Percentiles rank a stretch among this genome's conserved stretches.
phyloP scores from a whole-genome alignment of 202 grass and related monocot genomes.

The Cymbopogon flexuosus region DNA sequence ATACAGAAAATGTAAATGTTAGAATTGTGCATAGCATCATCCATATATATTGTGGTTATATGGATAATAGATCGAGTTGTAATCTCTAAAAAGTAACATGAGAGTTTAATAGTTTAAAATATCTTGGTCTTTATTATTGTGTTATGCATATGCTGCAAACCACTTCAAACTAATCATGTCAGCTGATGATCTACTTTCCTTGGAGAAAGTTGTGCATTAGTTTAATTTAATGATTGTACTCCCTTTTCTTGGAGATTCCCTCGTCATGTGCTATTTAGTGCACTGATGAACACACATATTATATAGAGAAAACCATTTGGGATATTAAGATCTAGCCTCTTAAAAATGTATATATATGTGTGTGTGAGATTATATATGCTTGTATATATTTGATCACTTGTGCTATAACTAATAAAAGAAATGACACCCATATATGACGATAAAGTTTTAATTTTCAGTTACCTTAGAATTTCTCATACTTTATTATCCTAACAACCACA shows the following conservation, averaged over 20 bases:
- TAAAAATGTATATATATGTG: background rate
- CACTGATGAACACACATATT: background rate
- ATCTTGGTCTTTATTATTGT: background rate
- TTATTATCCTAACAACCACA: background rate
- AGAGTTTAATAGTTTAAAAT: background rate
- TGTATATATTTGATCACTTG: background rate
- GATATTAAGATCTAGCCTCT: background rate
- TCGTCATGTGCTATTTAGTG: background rate
- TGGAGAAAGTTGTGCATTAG: background rate
- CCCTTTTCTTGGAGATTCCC: background rate
- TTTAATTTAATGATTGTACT: background rate
- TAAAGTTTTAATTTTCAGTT: background rate
- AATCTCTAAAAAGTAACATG: too few relatives aligned
- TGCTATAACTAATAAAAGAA: background rate
- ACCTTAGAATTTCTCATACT: background rate
- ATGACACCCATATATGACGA: background rate
- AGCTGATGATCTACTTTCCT: background rate
- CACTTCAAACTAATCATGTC: background rate
- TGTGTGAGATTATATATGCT: too few relatives aligned
- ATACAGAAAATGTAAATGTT: background rate
- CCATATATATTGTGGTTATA: background rate
- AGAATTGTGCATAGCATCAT: background rate
- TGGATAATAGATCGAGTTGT: background rate
- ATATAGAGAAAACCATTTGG: background rate
- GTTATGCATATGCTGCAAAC: background rate